These are phyloP conservation scores for Catenaria anguillulae DNA, from an alignment of 371 early-diverging fungal genomes.

Conservation along the genomic window DNA sequence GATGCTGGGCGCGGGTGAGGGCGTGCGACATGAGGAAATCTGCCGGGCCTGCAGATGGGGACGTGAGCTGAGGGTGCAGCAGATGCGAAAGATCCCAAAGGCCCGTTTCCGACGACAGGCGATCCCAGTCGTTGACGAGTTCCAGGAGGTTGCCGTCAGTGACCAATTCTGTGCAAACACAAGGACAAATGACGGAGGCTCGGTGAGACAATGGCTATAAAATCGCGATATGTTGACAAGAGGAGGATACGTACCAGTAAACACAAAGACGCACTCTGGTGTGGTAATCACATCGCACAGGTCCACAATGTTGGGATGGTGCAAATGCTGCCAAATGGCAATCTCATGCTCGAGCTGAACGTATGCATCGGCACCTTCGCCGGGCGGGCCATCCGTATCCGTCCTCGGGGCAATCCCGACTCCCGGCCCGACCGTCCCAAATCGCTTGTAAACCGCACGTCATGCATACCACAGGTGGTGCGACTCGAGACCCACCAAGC, in stretches of 20 bases:
- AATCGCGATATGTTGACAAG: no score
- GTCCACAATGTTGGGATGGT: conserved; percentile 49
- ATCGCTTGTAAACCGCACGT: neutral
- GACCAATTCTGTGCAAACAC: conserved; percentile 52
- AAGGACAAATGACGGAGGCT: no score
- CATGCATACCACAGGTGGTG: conserved; percentile 14
- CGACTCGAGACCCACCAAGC: conserved; percentile 13
- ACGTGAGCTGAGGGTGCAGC: neutral
- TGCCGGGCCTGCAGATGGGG: neutral
- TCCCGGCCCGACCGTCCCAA: neutral
- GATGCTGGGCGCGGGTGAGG: neutral
- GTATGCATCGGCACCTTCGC: neutral
- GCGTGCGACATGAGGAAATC: neutral
- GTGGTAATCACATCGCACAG: conserved; percentile 45
- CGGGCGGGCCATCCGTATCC: neutral
- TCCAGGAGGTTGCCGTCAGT: conserved; percentile 32
- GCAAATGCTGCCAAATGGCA: conserved; percentile 49
- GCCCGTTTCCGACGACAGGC: conserved; percentile 6
- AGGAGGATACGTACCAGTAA: no score
- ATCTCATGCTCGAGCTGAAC: conserved; percentile 33
- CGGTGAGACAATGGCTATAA: no score
- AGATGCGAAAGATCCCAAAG: neutral
- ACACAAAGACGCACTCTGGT: conserved; percentile 22
- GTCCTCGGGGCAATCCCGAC: neutral
- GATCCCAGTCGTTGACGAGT: conserved; percentile 7